Evolutionary conservation across 2,329 filamentous ascomycete genomes (phyloP).

Genomic region (Coniochaeta prunicola): DNA sequence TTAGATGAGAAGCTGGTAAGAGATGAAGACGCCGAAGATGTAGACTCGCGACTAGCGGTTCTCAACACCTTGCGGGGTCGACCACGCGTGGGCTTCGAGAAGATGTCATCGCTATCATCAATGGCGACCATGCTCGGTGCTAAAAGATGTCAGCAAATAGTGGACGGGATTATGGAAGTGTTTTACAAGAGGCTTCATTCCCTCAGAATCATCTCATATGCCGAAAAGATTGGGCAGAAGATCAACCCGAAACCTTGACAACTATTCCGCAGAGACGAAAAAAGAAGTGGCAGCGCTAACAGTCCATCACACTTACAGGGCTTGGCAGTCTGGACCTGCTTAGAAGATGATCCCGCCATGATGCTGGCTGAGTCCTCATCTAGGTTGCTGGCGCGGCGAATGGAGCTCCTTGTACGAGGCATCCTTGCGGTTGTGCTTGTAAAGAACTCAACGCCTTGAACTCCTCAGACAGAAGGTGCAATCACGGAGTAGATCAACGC

Average conservation of each 20-base stretch:
- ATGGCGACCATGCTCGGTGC: background rate
- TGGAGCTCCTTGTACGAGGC: background rate
- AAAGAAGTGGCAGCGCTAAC: no score
- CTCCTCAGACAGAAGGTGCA: background rate
- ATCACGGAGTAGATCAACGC: background rate
- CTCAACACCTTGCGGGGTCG: constrained; percentile 18
- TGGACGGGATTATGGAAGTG: background rate
- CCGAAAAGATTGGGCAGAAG: no score
- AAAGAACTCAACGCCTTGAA: background rate
- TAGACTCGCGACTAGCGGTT: constrained; percentile 18
- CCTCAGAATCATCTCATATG: no score
- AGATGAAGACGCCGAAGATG: constrained; percentile 27
- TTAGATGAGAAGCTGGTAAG: constrained; percentile 21
- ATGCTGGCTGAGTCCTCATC: background rate
- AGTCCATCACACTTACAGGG: background rate
- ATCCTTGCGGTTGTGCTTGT: background rate
- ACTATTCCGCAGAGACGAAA: background rate
- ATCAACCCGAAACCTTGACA: background rate
- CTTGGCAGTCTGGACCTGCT: background rate
- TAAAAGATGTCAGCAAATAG: background rate
- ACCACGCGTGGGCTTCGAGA: constrained; percentile 19
- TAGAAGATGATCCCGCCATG: background rate
- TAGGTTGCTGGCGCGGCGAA: background rate
- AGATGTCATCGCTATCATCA: background rate
- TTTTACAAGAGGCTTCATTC: background rate